phyloP scores from a whole-genome alignment of 495 filamentous ascomycete genomes.

The Staphylotrichum tortipilum region DNA sequence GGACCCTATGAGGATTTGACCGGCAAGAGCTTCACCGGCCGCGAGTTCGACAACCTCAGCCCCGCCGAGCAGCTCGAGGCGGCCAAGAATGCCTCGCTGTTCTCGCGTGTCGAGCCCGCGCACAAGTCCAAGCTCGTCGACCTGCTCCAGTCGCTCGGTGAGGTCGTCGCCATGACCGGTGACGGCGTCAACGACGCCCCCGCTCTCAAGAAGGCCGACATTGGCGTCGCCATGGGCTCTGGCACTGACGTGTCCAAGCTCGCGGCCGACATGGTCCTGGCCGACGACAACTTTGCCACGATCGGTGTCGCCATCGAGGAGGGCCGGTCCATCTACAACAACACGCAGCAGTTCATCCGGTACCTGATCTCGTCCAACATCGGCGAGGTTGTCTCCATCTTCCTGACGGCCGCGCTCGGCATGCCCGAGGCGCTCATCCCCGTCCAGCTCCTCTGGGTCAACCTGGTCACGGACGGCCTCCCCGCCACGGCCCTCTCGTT shows the following conservation, averaged over 20 bases:
- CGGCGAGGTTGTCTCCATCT: slow-evolving; percentile 98
- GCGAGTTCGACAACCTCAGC: slow-evolving; percentile 83
- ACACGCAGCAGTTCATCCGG: slow-evolving; percentile 99
- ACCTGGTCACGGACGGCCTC: slow-evolving; percentile 95
- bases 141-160: slow-evolving; percentile 81
- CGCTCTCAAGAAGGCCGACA: slow-evolving; percentile 96
- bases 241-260: slow-evolving; percentile 97
- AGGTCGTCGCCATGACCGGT: slow-evolving; percentile 99
- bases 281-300: slow-evolving; percentile 97
- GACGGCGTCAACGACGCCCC: slow-evolving; percentile 99
- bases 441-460: slow-evolving; percentile 98
- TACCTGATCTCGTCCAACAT: slow-evolving; percentile 99
- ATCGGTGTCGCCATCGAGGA: slow-evolving; percentile 96
- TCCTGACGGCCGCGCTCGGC: slow-evolving; percentile 90
- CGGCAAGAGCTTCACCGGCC: slow-evolving; percentile 91
- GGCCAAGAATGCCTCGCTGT: slow-evolving; percentile 77
- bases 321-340: slow-evolving; percentile 97
- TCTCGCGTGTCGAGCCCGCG: slow-evolving; percentile 91
- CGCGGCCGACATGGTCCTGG: slow-evolving; percentile 97
- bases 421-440: slow-evolving; percentile 98
- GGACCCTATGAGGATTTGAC: slow-evolving; percentile 68
- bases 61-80: slow-evolving; percentile 71
- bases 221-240: slow-evolving; percentile 98
- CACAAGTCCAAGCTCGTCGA: slow-evolving; percentile 97
- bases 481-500: slow-evolving; percentile 95